Evolutionary conservation across 805 yeast genomes (phyloP).

Genomic region (Schwanniomyces sp.): DNA sequence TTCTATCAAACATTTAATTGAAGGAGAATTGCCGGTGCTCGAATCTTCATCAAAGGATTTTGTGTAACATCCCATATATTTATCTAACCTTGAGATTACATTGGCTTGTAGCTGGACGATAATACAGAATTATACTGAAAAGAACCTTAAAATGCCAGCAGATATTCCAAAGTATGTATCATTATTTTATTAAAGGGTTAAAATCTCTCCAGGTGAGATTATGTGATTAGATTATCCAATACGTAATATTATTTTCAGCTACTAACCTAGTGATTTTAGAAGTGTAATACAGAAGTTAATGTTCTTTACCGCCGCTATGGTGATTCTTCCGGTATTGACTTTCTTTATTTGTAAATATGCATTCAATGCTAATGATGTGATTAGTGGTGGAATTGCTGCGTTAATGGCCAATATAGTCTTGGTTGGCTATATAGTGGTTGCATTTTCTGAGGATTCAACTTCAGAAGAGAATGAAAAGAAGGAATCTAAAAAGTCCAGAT

Average conservation of each 20-base stretch:
- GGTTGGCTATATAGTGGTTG: constrained; percentile 70
- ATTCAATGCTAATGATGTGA: constrained; percentile 51
- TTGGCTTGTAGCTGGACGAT: not conserved
- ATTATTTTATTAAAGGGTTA: not conserved
- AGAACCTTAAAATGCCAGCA: not conserved
- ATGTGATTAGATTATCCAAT: not conserved
- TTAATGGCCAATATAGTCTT: constrained; percentile 71
- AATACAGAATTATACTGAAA: not conserved
- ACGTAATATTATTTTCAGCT: not conserved
- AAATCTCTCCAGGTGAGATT: not conserved
- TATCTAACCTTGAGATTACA: not conserved
- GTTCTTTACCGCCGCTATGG: constrained; percentile 77
- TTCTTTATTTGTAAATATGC: constrained; percentile 58
- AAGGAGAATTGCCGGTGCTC: not conserved
- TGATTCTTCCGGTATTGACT: constrained; percentile 60
- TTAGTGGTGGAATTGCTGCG: constrained; percentile 83
- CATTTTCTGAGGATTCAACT: constrained; percentile 64
- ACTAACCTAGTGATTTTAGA: constrained; percentile 27
- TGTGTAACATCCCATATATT: constrained; percentile 2
- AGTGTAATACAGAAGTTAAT: constrained; percentile 66
- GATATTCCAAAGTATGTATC: constrained; percentile 1
- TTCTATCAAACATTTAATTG: not conserved
- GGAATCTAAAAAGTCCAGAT: constrained; percentile 8
- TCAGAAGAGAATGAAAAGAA: constrained; percentile 36
- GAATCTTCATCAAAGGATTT: not conserved